Percentiles rank a stretch among this genome's conserved stretches.
Conservation (phyloP, 345 rosid genomes). For the Litchi chinensis region DNA sequence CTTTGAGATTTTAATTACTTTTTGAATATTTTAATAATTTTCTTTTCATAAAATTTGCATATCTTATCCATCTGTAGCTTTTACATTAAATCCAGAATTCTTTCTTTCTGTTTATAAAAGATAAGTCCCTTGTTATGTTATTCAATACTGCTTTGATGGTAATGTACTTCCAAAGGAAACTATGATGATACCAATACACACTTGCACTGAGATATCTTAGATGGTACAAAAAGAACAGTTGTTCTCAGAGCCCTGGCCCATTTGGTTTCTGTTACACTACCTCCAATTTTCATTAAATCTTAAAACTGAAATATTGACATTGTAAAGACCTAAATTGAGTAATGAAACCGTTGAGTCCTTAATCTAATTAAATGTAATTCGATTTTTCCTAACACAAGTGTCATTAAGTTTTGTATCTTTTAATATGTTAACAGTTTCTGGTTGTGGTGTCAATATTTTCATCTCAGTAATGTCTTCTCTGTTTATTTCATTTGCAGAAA, state of each 20-base stretch:
- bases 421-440: background rate
- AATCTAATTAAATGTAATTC: background rate
- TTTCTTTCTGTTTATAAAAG: background rate
- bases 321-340: background rate
- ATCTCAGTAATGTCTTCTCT: background rate
- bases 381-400: background rate
- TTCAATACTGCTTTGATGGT: background rate
- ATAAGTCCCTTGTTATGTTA: background rate
- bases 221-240: background rate
- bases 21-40: conserved; percentile 22
- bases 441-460: background rate
- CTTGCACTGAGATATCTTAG: conserved; percentile 6
- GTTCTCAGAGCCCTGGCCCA: conserved; percentile 4
- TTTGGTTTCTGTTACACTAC: background rate
- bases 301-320: background rate
- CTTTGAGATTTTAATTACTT: background rate
- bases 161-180: background rate
- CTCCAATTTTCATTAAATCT: conserved; percentile 5
- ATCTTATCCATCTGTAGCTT: background rate
- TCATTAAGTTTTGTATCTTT: background rate
- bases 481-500: conserved; percentile 34
- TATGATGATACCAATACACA: background rate
- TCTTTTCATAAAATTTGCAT: background rate
- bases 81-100: background rate
- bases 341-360: background rate